Evolutionary conservation across 2,329 filamentous ascomycete genomes (phyloP).

Genomic region (Pseudopyricularia cyperi): DNA sequence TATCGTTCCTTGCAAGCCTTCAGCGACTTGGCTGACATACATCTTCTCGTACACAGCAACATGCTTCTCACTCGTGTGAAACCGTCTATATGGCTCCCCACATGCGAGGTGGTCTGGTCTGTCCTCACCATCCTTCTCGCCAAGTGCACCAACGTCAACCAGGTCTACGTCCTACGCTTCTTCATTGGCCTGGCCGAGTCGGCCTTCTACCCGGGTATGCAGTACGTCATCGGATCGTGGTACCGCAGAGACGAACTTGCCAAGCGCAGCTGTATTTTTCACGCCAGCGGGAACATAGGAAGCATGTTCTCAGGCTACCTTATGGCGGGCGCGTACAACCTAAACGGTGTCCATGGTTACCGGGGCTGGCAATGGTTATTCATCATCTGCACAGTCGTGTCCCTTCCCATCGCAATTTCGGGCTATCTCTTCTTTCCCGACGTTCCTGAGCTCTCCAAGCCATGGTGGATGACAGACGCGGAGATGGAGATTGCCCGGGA

Average conservation of each 20-base stretch:
- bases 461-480: conserved; percentile 22
- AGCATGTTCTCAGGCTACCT: conserved; percentile 46
- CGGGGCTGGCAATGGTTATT: conserved; percentile 44
- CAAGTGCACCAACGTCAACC: conserved; percentile 17
- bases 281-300: conserved; percentile 35
- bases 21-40: not conserved
- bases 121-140: conserved; percentile 19
- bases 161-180: conserved; percentile 28
- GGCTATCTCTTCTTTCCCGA: conserved; percentile 33
- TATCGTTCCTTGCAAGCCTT: too few species aligned
- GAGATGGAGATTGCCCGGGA: conserved; percentile 24
- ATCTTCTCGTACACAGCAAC: conserved; percentile 9
- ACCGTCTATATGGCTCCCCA: conserved; percentile 28
- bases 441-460: conserved; percentile 23
- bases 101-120: conserved; percentile 21
- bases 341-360: conserved; percentile 34
- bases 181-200: conserved; percentile 28
- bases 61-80: conserved; percentile 24
- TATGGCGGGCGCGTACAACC: conserved; percentile 35
- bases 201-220: conserved; percentile 24
- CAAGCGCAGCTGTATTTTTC: conserved; percentile 35
- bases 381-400: conserved; percentile 43
- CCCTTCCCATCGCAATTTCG: conserved; percentile 38
- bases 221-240: conserved; percentile 31
- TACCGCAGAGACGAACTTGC: conserved; percentile 31